phyloP scores from a whole-genome alignment of 2,329 filamentous ascomycete genomes.

The Stemphylium vesicarium region DNA sequence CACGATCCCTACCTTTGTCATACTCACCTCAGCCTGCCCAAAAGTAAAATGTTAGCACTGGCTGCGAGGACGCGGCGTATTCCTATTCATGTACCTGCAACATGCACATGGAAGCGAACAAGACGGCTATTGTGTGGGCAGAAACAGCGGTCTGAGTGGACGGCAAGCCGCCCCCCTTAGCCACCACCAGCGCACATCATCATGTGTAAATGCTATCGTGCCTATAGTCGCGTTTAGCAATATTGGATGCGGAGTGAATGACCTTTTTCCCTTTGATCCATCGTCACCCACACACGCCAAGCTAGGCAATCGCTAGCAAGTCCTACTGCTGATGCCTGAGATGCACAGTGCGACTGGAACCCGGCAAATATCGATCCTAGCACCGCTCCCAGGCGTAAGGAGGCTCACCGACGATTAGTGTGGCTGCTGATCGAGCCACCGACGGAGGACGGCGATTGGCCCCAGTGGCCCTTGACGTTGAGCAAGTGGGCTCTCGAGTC shows the following conservation, averaged over 20 bases:
- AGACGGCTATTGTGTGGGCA: constrained; percentile 7
- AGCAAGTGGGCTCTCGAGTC: constrained; percentile 23
- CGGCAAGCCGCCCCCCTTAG: constrained; percentile 10
- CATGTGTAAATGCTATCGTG: constrained; percentile 10
- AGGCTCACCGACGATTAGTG: constrained; percentile 23
- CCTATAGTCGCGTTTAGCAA: constrained; percentile 5
- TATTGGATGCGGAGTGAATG: constrained; percentile 1
- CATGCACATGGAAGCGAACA: constrained; percentile 19
- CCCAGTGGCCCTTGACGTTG: constrained; percentile 14
- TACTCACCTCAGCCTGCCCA: not conserved
- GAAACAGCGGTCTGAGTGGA: constrained; percentile 11
- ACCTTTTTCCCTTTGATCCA: not conserved
- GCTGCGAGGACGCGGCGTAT: constrained; percentile 1
- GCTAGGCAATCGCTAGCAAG: constrained; percentile 5
- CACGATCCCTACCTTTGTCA: constrained; percentile 9
- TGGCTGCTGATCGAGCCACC: constrained; percentile 16
- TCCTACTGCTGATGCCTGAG: constrained; percentile 5
- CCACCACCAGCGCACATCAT: constrained; percentile 7
- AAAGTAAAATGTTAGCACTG: not conserved
- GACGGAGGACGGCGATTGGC: constrained; percentile 26
- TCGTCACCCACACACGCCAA: constrained; percentile 5
- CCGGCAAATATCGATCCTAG: constrained; percentile 12
- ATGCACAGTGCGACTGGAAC: constrained; percentile 8
- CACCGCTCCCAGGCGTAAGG: constrained; percentile 8
- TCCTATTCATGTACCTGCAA: constrained; percentile 11